Evolutionary conservation across 371 early-diverging fungal genomes (phyloP), one percentile per base, ranked within the genome.

Genomic region (Rhizopus sp.): DNA sequence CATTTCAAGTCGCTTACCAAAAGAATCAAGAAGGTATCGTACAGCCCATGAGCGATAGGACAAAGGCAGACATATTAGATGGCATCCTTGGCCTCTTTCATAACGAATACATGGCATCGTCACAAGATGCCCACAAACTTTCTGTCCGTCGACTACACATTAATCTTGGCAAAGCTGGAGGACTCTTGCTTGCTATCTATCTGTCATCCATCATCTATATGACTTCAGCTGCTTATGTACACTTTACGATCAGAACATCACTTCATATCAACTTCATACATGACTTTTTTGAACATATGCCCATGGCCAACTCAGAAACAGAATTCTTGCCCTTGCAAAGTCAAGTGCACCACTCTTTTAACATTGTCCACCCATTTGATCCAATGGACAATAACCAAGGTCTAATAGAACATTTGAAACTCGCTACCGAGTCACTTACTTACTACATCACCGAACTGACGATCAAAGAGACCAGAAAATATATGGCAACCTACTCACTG

Each of bases 11-110:
- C 8, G 7, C 17, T n/a, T 9, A 7, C 1, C 30, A 5, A 17
- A 2, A 4, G n/a, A 9, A 2, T 7, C n/a, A 46, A 16, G 9
- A 46, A 29, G 30, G 30, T 3, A 29, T 23, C 5, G 29, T 8
- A 7, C 29, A 8, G 8, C 8, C 29, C 7, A 46, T 46, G 17
- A 29, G 7, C 5, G 29, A 13, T 7, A 7, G 29, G 12, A 29
- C 46, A 16, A 17, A 29, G 30, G 46, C 46, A 9, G 30, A 29
- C 46, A 46, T 46, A n/a, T 29, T 46, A 15, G 46, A 46, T 23
- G 29, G 29, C 7, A 46, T 46, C 12, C 15, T 46, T 9, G 46
- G 29, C 9, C 12, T 46, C 5, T 46, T 46, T 46, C 29, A 46
- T 46, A 29, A 5, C 12, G 7, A 17, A 23, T 6, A 9, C 29